A percentile compares a stretch with the other conserved stretches of the same genome.
These are phyloP conservation scores for Cinnamomum micranthum DNA, from an alignment of 164 flowering plant genomes.

Conservation along the genomic window DNA sequence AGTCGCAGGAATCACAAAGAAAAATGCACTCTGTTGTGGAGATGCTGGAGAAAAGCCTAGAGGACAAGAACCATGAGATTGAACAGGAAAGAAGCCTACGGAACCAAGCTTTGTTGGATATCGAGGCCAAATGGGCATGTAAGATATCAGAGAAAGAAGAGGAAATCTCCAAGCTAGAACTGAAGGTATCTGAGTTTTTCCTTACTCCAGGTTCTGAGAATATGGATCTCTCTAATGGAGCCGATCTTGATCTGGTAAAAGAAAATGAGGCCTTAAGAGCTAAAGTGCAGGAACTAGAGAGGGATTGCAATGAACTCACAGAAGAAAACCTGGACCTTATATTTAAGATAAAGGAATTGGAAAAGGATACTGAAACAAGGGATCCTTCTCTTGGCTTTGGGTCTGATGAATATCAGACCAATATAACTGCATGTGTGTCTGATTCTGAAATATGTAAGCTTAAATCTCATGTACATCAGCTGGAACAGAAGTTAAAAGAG, in stretches of 20 bases:
- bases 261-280: constrained; percentile 39
- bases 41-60: constrained; percentile 41
- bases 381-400: constrained; percentile 14
- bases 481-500: constrained; percentile 26
- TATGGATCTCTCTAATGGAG: constrained; percentile 7
- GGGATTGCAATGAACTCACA: constrained; percentile 58
- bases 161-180: constrained; percentile 40
- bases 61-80: constrained; percentile 41
- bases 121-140: constrained; percentile 35
- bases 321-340: constrained; percentile 56
- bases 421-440: background rate
- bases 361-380: constrained; percentile 12
- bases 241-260: constrained; percentile 21
- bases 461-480: constrained; percentile 19
- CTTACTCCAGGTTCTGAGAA: constrained; percentile 18
- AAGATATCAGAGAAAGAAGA: constrained; percentile 44
- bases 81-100: constrained; percentile 31
- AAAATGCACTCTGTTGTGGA: constrained; percentile 34
- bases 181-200: constrained; percentile 32
- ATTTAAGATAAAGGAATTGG: constrained; percentile 42
- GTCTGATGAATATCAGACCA: constrained; percentile 1
- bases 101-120: constrained; percentile 23
- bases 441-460: constrained; percentile 28
- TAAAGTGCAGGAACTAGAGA: constrained; percentile 59
- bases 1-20: constrained; percentile 47